phyloP scores from a whole-genome alignment of 148 eudicot genomes.

The Beta vulgaris region DNA sequence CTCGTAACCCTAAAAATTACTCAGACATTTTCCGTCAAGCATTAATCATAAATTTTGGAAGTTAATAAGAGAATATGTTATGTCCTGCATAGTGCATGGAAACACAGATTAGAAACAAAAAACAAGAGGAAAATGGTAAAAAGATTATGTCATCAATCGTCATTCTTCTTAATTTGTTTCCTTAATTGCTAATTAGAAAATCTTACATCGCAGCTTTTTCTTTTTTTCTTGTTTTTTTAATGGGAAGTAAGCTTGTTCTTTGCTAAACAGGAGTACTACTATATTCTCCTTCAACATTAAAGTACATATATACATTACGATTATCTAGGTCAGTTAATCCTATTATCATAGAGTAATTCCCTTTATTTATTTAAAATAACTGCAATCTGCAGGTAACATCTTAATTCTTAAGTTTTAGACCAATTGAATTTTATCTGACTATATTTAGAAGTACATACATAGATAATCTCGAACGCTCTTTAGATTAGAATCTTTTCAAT shows the following conservation, averaged over 20 bases:
- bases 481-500: background rate
- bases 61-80: background rate
- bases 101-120: background rate
- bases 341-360: background rate
- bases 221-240: no score
- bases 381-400: background rate
- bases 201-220: background rate
- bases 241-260: no score
- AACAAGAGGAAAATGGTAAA: constrained; percentile 5
- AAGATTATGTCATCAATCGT: constrained; percentile 2
- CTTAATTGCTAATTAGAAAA: background rate
- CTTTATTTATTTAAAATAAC: background rate
- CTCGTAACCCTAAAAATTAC: no score
- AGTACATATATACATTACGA: no score
- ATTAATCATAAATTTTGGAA: no score
- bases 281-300: no score
- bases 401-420: background rate
- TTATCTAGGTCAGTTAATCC: background rate
- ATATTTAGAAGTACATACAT: background rate
- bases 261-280: no score
- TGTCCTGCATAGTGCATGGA: constrained; percentile 8
- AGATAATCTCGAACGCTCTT: background rate
- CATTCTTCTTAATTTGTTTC: constrained; percentile 1
- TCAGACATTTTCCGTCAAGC: no score
- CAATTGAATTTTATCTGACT: background rate